Percentiles rank a stretch among this genome's conserved stretches.
Evolutionary conservation across 2,329 filamentous ascomycete species (phyloP).

Genomic region (Colletotrichum sp.): DNA sequence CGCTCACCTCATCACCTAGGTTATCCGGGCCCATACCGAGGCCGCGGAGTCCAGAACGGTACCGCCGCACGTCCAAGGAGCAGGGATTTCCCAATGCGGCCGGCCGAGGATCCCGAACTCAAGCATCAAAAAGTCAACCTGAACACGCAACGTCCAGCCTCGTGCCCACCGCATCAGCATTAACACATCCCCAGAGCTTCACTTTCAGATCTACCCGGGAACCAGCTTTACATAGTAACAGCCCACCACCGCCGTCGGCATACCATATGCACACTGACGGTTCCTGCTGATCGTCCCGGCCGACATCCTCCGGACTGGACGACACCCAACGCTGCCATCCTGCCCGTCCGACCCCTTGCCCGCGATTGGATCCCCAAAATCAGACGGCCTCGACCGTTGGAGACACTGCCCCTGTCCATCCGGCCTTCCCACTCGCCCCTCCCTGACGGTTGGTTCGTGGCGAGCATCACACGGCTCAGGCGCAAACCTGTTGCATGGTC

Average conservation of each 20-base stretch:
- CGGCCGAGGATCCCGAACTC: constrained; percentile 14
- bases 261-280: neutral
- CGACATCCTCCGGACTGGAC: neutral
- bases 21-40: neutral
- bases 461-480: constrained; percentile 1
- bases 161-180: neutral
- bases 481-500: constrained; percentile 15
- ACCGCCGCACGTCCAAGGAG: neutral
- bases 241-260: neutral
- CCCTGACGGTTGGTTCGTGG: neutral
- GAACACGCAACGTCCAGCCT: neutral
- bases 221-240: neutral
- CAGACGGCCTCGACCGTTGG: neutral
- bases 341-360: neutral
- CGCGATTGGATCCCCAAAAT: neutral
- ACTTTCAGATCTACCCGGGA: neutral
- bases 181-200: neutral
- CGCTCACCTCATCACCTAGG: neutral
- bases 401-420: neutral
- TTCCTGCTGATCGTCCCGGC: neutral
- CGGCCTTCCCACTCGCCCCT: neutral
- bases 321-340: neutral
- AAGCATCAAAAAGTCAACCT: neutral
- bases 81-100: constrained; percentile 1
- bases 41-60: neutral